These are phyloP conservation scores for Spergularia bocconei DNA, from an alignment of 148 eudicot species.

Conservation along the genomic window DNA sequence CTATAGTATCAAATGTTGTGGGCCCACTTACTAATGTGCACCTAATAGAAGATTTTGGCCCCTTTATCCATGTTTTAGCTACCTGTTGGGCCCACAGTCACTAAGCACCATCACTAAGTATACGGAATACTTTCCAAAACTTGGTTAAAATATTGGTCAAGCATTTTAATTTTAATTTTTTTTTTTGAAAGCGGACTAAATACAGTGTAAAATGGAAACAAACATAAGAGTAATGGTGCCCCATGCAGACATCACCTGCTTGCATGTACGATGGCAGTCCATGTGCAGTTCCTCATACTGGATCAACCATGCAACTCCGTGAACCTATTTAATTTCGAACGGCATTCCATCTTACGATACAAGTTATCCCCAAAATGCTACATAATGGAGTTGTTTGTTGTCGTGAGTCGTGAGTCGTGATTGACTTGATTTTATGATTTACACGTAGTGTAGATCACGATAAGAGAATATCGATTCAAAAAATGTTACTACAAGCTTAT, in stretches of 20 bases:
- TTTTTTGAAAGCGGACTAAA: slow-evolving; percentile 15
- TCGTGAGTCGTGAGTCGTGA: too few relatives aligned
- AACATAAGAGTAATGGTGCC: slow-evolving; percentile 20
- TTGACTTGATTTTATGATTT: too few relatives aligned
- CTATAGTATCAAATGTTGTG: slow-evolving; percentile 20
- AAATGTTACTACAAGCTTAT: too few relatives aligned
- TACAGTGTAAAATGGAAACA: slow-evolving; percentile 24
- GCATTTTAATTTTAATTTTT: neutral
- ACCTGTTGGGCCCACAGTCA: neutral
- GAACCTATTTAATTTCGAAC: neutral
- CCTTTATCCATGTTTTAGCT: slow-evolving; percentile 15
- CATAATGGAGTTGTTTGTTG: too few relatives aligned
- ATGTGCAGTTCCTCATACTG: slow-evolving; percentile 8
- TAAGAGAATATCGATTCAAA: too few relatives aligned
- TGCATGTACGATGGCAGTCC: slow-evolving; percentile 22
- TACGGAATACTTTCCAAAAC: neutral
- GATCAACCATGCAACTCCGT: slow-evolving; percentile 7
- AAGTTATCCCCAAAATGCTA: too few relatives aligned
- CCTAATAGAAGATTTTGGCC: slow-evolving; percentile 28
- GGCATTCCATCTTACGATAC: too few relatives aligned
- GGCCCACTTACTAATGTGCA: slow-evolving; percentile 21
- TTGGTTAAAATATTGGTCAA: neutral
- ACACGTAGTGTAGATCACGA: too few relatives aligned
- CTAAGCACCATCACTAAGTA: slow-evolving; percentile 8
- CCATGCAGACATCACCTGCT: slow-evolving; percentile 26